Base-by-base conservation (phyloP, 1,284 basidiomycete genomes). In the Leucoagaricus sp. region DNA sequence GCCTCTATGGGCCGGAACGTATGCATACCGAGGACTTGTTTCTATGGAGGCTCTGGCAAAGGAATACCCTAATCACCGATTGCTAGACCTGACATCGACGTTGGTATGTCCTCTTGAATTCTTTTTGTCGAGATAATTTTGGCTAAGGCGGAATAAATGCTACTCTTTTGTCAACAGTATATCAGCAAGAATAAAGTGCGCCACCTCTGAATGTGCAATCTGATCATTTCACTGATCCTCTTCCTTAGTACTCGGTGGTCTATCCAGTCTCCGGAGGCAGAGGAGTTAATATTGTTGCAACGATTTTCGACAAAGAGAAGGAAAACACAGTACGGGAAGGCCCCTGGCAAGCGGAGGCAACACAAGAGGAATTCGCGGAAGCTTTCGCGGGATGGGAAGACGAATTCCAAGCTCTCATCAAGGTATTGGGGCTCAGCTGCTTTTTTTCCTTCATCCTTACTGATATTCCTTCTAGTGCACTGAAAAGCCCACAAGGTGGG, bases 181-280 rank as follows among this genome's bases (percentile, higher is more conserved):
- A 51, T 47, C 26, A 58, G 60, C 12, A 61, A 57, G 45, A 63
- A 67, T 21, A 72, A 69, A 49, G 76, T 75, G 55, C 49, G 65
- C 25, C 19, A 7, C 19, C 5, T 26, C 15, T 26, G 6, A 19
- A 28, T 34, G 3, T 38, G 3, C 34, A 19, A 17, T 9, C 5
- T 21, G 21, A 54, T 52, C 17, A 46, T 25, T 28, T 33, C 3
- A 10, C 38, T 41, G 17, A 44, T 19, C 13, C 5, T 41, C 12
- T 8, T 55, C 3, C 6, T 17, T 15, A 57, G 38, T 41, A 55
- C 34, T 21, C 38, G 26, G 47, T 79, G 1, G 64, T 72, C 2
- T 82, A 76, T 63, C 76, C 78, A 0, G 70, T 82, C 29, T 72
- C 76, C 6, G 69, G 72, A 33, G 77, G 77, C 0, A 65, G 60